A percentile compares a stretch with the other conserved stretches of the same genome.
Evolutionary conservation across 2,329 filamentous ascomycete species (phyloP).

Genomic region (Clonostachys sp.): DNA sequence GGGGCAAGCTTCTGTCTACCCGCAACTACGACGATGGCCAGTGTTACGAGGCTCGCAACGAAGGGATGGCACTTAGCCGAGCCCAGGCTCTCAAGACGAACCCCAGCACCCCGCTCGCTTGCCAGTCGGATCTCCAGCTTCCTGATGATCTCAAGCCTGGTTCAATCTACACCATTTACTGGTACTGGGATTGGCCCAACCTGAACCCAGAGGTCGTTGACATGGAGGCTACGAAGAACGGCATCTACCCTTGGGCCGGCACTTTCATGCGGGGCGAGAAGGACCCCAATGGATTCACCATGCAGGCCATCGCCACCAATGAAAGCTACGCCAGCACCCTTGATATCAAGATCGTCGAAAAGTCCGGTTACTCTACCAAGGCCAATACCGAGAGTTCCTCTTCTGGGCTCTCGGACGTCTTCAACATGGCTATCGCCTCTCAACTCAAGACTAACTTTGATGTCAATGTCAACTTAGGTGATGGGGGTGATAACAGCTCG

Average conservation of each 20-base stretch:
- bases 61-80: constrained; percentile 50
- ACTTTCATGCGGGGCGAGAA: constrained; percentile 31
- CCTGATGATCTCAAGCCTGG: constrained; percentile 60
- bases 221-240: constrained; percentile 27
- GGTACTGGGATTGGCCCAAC: constrained; percentile 93
- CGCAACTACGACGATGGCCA: constrained; percentile 86
- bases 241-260: constrained; percentile 35
- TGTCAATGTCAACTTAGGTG: constrained; percentile 27
- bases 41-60: constrained; percentile 76
- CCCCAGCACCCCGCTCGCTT: constrained; percentile 61
- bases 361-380: constrained; percentile 5
- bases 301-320: constrained; percentile 23
- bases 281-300: constrained; percentile 27
- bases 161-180: constrained; percentile 77
- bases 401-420: constrained; percentile 17
- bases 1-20: constrained; percentile 70
- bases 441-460: constrained; percentile 41
- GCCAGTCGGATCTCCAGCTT: constrained; percentile 76
- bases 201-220: constrained; percentile 37
- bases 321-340: constrained; percentile 36
- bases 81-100: constrained; percentile 48
- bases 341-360: constrained; percentile 29
- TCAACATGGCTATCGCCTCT: constrained; percentile 33
- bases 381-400: not conserved
- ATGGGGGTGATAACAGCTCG: constrained; percentile 6